A percentile compares a stretch with the other conserved stretches of the same genome.
Evolutionary conservation across 306 rosid genomes (phyloP).

Genomic region (Astragalus glycyphyllos): DNA sequence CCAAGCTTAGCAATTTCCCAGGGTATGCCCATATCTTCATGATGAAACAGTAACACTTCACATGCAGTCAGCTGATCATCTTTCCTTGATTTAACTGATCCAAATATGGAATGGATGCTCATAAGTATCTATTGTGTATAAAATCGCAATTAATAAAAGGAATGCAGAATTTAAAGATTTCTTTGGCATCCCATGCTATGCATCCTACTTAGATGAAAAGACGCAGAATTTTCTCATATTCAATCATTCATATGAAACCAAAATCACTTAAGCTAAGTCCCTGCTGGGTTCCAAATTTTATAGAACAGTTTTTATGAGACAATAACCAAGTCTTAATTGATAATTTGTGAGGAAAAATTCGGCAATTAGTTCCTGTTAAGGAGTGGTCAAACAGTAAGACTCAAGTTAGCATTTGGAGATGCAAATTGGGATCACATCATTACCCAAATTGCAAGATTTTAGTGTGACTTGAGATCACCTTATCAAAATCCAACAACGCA

Average conservation of each 20-base stretch:
- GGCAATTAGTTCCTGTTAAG: neutral
- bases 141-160: conserved; percentile 19
- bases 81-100: conserved; percentile 80
- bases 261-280: conserved; percentile 7
- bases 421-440: conserved; percentile 15
- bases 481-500: neutral
- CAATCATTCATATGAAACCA: conserved; percentile 17
- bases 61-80: conserved; percentile 78
- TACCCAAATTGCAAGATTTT: neutral
- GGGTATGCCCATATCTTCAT: conserved; percentile 99
- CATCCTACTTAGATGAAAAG: conserved; percentile 26
- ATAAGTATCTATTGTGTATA: conserved; percentile 36
- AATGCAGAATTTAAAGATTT: conserved; percentile 7
- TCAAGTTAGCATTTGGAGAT: conserved; percentile 2
- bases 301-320: neutral
- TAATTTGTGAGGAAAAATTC: neutral
- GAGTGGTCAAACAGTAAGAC: neutral
- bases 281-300: neutral
- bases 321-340: neutral
- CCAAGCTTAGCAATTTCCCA: conserved; percentile 98
- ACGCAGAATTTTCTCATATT: conserved; percentile 3
- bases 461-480: conserved; percentile 1
- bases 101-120: conserved; percentile 35
- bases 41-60: conserved; percentile 84
- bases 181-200: neutral